Evolutionary conservation across 2,329 filamentous ascomycete species (phyloP), one percentile per base, ranked within the genome.

Genomic region (Penicillium psychrosexuale): DNA sequence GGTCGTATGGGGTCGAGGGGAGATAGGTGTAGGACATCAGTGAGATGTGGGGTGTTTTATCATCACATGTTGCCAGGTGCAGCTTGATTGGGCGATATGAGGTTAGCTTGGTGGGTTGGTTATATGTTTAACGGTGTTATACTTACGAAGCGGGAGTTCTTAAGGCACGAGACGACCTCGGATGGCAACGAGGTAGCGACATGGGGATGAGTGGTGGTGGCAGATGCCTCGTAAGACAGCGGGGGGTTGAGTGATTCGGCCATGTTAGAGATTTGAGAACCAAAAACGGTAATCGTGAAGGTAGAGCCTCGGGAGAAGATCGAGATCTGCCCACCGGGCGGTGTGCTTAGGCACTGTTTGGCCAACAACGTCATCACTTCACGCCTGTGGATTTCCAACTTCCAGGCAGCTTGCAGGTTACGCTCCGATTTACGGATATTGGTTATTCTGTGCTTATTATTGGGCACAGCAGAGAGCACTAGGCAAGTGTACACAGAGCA

Each of bases 11-110:
- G 15, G 89, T 90, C 6, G 82, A 85, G 37, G 91, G 88, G 22
- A 99, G 88, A 77, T 97, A 97, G 69, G 94, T 97, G 79, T 97
- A 97, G 80, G 96, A 97, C 94, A 99, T 99, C 61, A 99, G 85
- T 36, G 91, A 95, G 62, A 97, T 90, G 72, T 97, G 91, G 9
- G 94, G 94, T 60, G 86, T 80, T 68, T 94, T 88, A 63, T 88
- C 82, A 65, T 85, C 85, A 73, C 89, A 95, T 53, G 94, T 99
- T 65, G 94, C 92, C 50, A 99, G 88, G 75, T 99, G 94, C 63
- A 99, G 90, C 91, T 96, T 68, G 39, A 44, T 43, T 31, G 19
- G 30, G 30, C 34, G 54, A 44, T 37, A 31, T 13, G 33, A 30
- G 17, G 28, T 49, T 33, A 53, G 47, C 33, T 38, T 27, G 37